Conservation (phyloP, 257 asterid species). For the Forsythia suspensa region DNA sequence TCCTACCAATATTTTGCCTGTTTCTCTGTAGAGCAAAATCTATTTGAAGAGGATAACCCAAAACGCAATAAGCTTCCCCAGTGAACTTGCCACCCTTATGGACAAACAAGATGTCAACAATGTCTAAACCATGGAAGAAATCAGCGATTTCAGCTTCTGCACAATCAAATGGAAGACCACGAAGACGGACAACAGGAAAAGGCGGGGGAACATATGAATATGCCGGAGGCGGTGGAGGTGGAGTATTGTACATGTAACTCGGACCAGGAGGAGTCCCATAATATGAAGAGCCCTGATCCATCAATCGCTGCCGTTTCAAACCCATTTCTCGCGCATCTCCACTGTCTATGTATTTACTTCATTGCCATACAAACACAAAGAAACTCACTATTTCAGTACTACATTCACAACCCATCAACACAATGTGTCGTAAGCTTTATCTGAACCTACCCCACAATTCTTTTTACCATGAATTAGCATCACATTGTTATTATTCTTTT, state of each 20-base stretch:
- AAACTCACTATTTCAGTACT: conserved; percentile 23
- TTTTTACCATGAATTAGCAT: neutral
- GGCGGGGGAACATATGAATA: conserved; percentile 77
- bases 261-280: conserved; percentile 61
- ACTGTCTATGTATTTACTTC: conserved; percentile 61
- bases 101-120: conserved; percentile 76
- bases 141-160: conserved; percentile 75
- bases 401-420: neutral
- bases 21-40: conserved; percentile 89
- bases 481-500: neutral
- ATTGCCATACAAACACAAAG: conserved; percentile 11
- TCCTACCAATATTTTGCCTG: conserved; percentile 80
- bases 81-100: conserved; percentile 76
- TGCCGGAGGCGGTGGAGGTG: conserved; percentile 63
- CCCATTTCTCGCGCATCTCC: conserved; percentile 93
- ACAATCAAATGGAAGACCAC: conserved; percentile 92
- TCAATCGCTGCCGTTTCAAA: conserved; percentile 77
- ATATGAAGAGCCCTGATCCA: conserved; percentile 78
- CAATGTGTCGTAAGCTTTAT: neutral
- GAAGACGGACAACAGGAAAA: conserved; percentile 90
- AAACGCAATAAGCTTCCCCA: conserved; percentile 79
- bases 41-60: conserved; percentile 86
- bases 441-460: neutral
- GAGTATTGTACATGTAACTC: conserved; percentile 70
- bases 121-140: conserved; percentile 81